Base-by-base conservation (phyloP, 1,284 basidiomycete species). In the Ganoderma boninense region DNA sequence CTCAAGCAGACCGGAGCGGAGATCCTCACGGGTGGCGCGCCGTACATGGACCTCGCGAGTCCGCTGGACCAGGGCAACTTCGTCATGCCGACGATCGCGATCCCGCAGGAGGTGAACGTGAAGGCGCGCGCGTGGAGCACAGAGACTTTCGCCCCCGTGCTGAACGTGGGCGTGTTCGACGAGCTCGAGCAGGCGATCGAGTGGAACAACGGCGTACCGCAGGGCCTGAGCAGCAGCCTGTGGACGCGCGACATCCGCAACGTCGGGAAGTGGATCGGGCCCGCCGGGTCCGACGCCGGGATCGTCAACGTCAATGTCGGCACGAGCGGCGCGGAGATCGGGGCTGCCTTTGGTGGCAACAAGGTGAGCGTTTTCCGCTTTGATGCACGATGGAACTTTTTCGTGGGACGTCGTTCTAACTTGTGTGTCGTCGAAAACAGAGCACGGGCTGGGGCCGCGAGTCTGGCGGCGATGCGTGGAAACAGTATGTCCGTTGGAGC, bases 381-480 rank as follows among this genome's bases (percentile, higher is more conserved):
- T 16, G 10, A 68, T 44, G n/a, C 54, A 59, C n/a, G 59, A 23
- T 44, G 5, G 29, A n/a, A n/a, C 29, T 32, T 49, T 20, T 65
- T 14, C 5, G 26, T 16, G 14, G 11, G 14, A 29, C 6, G 29
- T 32, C 23, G 43, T 42, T 49, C 26, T 43, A 20, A 42, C 6
- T 26, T 23, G 29, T 20, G 11, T 14, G 67, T 68, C 64, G 54
- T 57, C 64, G 11, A 62, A 54, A 23, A 4, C 80, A 94, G 92
- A 94, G 90, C 80, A 95, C 93, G 44, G 93, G 93, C 76, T 95
- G 93, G 96, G 97, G 97, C n/a, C 90, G 97, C 68, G 97, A 98
- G 83, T 96, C 95, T 18, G 97, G 97, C 44, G 97, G 97, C 61
- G 97, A 98, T 81, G 94, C 97, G 32, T 98, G 97, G 97, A 97